Base-by-base conservation (phyloP, 169 alveolate genomes). In the Eimeria tenella region DNA sequence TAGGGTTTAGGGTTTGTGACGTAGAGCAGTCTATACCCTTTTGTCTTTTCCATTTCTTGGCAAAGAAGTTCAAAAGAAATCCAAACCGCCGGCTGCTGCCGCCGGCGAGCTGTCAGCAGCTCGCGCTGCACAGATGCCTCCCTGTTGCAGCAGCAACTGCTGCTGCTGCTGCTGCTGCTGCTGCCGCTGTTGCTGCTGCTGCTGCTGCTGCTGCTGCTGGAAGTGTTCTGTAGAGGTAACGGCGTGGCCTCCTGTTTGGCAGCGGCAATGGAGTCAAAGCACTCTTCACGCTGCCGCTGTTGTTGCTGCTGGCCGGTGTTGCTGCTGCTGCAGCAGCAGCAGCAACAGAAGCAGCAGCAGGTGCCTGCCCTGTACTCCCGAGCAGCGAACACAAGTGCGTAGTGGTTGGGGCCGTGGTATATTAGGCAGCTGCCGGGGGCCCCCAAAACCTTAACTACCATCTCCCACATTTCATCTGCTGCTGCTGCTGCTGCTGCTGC, bases 131-230 rank as follows among this genome's bases (percentile, higher is more conserved):
- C 23, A 9, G 21, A 8, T 1, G 49, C 60, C 65, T 17, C 11
- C 21, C 23, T 31, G 86, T 62, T 75, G 86, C 86, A 42, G 65
- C 63, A 42, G 86, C 86, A 42, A 52, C 42, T 49, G 86, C 63
- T 49, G 65, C 86, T 75, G 86, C 63, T 75, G 86, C 86, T 31
- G 86, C n/a, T 63, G 65, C 63, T 75, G 56, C 82, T 71, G 82
- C 82, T 71, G 82, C 60, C 42, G 86, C 86, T 75, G 86, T 65
- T 75, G 86, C 86, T 31, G 86, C 25, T 63, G 65, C 86, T 75
- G 56, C 17, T 71, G 82, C 52, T 21, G 82, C 63, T 50, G 86
- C 63, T 31, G 65, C 63, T 21, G 65, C 86, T 42, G 52, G n/a
- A 7, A 50, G 53, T 23, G 82, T 11, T 75, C 63, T 31, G 86